Conservation (phyloP, 2,329 filamentous ascomycete genomes). For the Neonectria coccinea region DNA sequence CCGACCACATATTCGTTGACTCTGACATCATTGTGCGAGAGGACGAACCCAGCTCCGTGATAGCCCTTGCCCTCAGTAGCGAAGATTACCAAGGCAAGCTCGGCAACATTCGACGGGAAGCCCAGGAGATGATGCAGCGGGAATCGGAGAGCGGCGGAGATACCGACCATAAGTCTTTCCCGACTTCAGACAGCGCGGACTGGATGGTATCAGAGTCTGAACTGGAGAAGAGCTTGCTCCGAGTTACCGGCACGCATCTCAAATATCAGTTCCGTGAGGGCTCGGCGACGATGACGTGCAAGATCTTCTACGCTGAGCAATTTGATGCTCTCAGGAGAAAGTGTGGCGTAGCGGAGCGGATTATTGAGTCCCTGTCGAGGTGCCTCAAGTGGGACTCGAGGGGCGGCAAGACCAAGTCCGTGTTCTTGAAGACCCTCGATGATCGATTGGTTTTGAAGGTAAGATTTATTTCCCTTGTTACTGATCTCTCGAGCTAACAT, state of each 20-base stretch:
- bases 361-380: conserved; percentile 92
- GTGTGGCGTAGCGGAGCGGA: conserved; percentile 91
- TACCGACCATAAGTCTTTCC: conserved; percentile 47
- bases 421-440: conserved; percentile 96
- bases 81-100: conserved; percentile 89
- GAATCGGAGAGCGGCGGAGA: conserved; percentile 49
- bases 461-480: conserved; percentile 18
- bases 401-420: conserved; percentile 96
- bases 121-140: conserved; percentile 56
- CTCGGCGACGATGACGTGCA: conserved; percentile 94
- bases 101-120: conserved; percentile 69
- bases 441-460: conserved; percentile 91
- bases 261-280: conserved; percentile 97
- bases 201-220: conserved; percentile 71
- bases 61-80: conserved; percentile 91
- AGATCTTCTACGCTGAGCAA: conserved; percentile 98
- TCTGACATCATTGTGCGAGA: conserved; percentile 97
- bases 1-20: conserved; percentile 96
- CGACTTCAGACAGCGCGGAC: conserved; percentile 52
- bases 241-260: conserved; percentile 89
- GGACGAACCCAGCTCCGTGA: conserved; percentile 95
- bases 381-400: conserved; percentile 99
- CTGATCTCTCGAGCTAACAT: conserved; percentile 26
- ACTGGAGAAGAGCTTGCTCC: conserved; percentile 86
- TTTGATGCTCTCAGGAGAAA: conserved; percentile 95